phyloP scores from a whole-genome alignment of 2,329 filamentous ascomycete genomes.

The Beauveria medogensis region DNA sequence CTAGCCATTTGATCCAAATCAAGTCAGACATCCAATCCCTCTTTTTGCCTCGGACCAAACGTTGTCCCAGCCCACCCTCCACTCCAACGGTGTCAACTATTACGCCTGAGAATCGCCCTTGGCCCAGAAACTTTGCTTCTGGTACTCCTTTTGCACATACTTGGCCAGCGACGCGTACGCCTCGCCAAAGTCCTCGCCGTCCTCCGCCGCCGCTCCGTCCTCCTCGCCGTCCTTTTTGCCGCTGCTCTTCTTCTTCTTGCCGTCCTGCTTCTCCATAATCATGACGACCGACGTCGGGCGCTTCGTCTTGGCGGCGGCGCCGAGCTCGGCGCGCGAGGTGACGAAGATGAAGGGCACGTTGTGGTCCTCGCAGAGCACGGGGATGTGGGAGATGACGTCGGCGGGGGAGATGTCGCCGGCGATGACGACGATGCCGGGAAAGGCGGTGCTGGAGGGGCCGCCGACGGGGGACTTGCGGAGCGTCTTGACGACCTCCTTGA shows the following conservation, averaged over 20 bases:
- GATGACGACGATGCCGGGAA: conserved; percentile 76
- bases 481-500: conserved; percentile 98
- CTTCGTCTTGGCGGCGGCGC: conserved; percentile 90
- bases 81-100: background rate
- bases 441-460: conserved; percentile 53
- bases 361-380: conserved; percentile 96
- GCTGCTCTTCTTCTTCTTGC: conserved; percentile 36
- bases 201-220: conserved; percentile 31
- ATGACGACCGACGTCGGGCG: conserved; percentile 94
- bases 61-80: too few relatives aligned
- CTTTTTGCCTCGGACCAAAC: background rate
- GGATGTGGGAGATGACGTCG: conserved; percentile 97
- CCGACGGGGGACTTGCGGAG: conserved; percentile 79
- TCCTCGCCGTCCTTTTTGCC: conserved; percentile 32
- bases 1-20: conserved; percentile 17
- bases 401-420: conserved; percentile 96
- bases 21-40: conserved; percentile 23
- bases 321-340: conserved; percentile 83
- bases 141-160: conserved; percentile 57
- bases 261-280: conserved; percentile 55
- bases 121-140: conserved; percentile 46
- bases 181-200: conserved; percentile 53
- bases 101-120: conserved; percentile 28
- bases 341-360: conserved; percentile 96
- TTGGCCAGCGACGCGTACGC: conserved; percentile 58